Conservation (phyloP, 2,329 filamentous ascomycete species). For the Colletotrichum sp. region DNA sequence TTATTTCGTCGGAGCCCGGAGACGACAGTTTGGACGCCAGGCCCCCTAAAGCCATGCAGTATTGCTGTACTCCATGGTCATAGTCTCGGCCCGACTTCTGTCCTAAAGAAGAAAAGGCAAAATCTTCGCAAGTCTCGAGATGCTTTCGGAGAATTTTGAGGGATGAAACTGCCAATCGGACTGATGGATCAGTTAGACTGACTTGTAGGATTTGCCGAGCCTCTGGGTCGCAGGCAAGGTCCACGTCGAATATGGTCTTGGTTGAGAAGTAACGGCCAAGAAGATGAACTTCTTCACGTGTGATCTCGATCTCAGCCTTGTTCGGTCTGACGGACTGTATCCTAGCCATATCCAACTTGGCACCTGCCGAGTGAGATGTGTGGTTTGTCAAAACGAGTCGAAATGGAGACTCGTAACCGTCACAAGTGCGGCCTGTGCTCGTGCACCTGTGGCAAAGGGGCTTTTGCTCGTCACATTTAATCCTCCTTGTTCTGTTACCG, state of each 20-base stretch:
- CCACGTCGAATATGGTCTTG: slow-evolving; percentile 44
- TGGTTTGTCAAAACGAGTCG: slow-evolving; percentile 26
- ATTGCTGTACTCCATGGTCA: slow-evolving; percentile 45
- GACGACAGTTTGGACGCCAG: slow-evolving; percentile 43
- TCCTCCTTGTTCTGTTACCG: slow-evolving; percentile 35
- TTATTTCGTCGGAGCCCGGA: slow-evolving; percentile 32
- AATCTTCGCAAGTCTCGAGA: slow-evolving; percentile 37
- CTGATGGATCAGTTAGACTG: slow-evolving; percentile 35
- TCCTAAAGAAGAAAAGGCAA: slow-evolving; percentile 22
- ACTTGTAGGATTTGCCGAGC: slow-evolving; percentile 44
- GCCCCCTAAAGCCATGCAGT: slow-evolving; percentile 43
- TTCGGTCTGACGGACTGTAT: slow-evolving; percentile 24
- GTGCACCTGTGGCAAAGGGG: slow-evolving; percentile 39
- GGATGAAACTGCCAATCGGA: slow-evolving; percentile 44
- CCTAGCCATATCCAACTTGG: slow-evolving; percentile 20
- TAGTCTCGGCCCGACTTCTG: slow-evolving; percentile 24
- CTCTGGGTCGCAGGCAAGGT: slow-evolving; percentile 40
- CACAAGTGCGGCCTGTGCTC: slow-evolving; percentile 44
- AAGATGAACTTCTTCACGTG: slow-evolving; percentile 31
- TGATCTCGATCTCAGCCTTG: slow-evolving; percentile 14
- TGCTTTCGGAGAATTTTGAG: slow-evolving; percentile 43
- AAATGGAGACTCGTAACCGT: slow-evolving; percentile 47
- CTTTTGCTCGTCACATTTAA: slow-evolving; percentile 43
- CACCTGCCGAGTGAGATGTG: background rate
- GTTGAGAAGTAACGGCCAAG: slow-evolving; percentile 45